Evolutionary conservation across 768 basidiomycete species (phyloP).

Genomic region (Xerocomus brunneocitrinus): DNA sequence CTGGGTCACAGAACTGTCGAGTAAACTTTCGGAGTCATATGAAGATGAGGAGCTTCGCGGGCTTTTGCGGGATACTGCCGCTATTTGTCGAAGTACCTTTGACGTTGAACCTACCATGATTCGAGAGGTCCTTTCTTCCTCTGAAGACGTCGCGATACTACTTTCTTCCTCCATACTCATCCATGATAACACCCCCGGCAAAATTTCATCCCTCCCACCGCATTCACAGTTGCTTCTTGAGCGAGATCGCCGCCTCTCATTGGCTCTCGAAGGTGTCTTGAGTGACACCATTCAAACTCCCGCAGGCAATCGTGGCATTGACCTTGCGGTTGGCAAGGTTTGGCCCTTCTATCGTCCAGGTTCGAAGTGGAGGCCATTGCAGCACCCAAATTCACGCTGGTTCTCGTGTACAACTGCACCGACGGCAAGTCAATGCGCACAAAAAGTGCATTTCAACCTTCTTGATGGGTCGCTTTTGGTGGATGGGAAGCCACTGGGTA

Average conservation of each 20-base stretch:
- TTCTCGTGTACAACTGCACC: conserved; percentile 15
- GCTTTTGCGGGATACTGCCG: conserved; percentile 34
- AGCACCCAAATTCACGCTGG: conserved; percentile 20
- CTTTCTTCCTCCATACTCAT: conserved; percentile 25
- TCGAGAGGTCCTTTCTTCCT: conserved; percentile 12
- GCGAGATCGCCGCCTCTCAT: conserved; percentile 30
- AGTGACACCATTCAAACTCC: conserved; percentile 1
- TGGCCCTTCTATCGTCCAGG: conserved; percentile 25
- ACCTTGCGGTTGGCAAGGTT: conserved; percentile 16
- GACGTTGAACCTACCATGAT: conserved; percentile 19
- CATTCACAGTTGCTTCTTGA: conserved; percentile 20
- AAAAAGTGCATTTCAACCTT: conserved; percentile 20
- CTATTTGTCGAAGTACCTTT: conserved; percentile 35
- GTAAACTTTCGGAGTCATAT: conserved; percentile 14
- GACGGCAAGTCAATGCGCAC: conserved; percentile 10
- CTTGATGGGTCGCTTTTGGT: conserved; percentile 26
- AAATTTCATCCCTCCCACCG: conserved; percentile 1
- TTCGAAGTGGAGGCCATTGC: conserved; percentile 17
- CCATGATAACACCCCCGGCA: conserved; percentile 22
- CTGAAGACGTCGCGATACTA: conserved; percentile 22
- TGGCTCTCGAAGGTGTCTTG: conserved; percentile 17
- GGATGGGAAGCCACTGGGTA: conserved; percentile 23
- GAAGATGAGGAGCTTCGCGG: conserved; percentile 16
- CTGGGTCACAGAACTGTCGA: conserved; percentile 37
- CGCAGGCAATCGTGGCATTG: conserved; percentile 7